These are phyloP conservation scores for Dryas integrifolia DNA, from an alignment of 331 rosid genomes.

Conservation along the genomic window DNA sequence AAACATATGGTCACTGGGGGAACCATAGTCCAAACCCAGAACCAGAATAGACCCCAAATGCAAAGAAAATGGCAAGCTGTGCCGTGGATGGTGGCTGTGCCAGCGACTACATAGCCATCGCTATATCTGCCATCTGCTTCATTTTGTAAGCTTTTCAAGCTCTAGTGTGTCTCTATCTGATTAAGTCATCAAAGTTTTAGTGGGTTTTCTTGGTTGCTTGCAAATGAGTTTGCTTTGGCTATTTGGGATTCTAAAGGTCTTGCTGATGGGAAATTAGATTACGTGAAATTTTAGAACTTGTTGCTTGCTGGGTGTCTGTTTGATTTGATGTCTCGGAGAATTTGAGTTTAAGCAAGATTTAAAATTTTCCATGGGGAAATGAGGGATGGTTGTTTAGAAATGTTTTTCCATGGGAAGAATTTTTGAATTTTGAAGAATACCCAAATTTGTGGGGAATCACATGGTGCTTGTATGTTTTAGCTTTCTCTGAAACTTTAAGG, in stretches of 20 bases:
- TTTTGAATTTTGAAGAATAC: background rate
- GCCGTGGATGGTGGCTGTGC: conserved; percentile 82
- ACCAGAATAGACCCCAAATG: conserved; percentile 21
- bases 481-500: background rate
- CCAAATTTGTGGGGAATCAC: background rate
- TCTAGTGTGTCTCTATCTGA: conserved; percentile 13
- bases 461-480: background rate
- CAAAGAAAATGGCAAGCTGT: conserved; percentile 52
- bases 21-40: conserved; percentile 5
- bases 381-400: background rate
- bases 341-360: background rate
- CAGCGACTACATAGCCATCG: conserved; percentile 67
- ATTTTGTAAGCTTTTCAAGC: conserved; percentile 45
- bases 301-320: conserved; percentile 16
- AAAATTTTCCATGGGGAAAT: background rate
- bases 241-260: conserved; percentile 4
- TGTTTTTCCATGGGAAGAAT: background rate
- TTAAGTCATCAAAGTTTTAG: conserved; percentile 1
- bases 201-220: conserved; percentile 4
- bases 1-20: background rate
- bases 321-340: conserved; percentile 26
- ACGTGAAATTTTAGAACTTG: background rate
- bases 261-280: background rate
- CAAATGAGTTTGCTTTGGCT: background rate
- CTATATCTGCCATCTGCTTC: conserved; percentile 48